Evolutionary conservation across 2,329 filamentous ascomycete genomes (phyloP).

Genomic region (Alternaria solani): DNA sequence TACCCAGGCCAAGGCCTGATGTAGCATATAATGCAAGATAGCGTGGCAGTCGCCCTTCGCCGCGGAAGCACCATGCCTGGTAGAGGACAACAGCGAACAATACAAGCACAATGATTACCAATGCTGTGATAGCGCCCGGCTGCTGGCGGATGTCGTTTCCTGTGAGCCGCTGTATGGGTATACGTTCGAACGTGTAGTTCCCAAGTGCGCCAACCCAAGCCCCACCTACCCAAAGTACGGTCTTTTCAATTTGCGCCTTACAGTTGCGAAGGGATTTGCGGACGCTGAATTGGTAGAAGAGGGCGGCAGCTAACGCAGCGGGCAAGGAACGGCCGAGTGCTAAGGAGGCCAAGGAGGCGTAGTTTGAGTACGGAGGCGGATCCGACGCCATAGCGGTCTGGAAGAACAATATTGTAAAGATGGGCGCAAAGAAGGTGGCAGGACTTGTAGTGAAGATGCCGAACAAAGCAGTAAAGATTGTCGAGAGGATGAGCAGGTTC

Average conservation of each 20-base stretch:
- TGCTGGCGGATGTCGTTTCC: slow-evolving; percentile 49
- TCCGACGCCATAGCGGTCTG: slow-evolving; percentile 50
- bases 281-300: slow-evolving; percentile 43
- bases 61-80: slow-evolving; percentile 46
- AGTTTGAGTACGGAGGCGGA: slow-evolving; percentile 41
- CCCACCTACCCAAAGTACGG: slow-evolving; percentile 47
- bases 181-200: slow-evolving; percentile 46
- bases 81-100: slow-evolving; percentile 38
- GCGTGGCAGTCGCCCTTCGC: slow-evolving; percentile 63
- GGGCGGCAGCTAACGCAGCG: slow-evolving; percentile 38
- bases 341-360: slow-evolving; percentile 42
- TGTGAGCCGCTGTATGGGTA: slow-evolving; percentile 49
- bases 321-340: slow-evolving; percentile 46
- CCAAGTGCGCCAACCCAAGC: slow-evolving; percentile 47
- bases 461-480: slow-evolving; percentile 41
- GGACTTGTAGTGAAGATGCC: slow-evolving; percentile 43
- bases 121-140: slow-evolving; percentile 47
- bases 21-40: slow-evolving; percentile 80
- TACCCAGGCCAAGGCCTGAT: slow-evolving; percentile 78
- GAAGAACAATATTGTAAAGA: slow-evolving; percentile 45
- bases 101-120: slow-evolving; percentile 44
- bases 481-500: slow-evolving; percentile 45
- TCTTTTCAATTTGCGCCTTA: slow-evolving; percentile 48
- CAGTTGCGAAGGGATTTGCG: slow-evolving; percentile 38
- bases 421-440: slow-evolving; percentile 39